phyloP scores from a whole-genome alignment of 176 grass and related monocot genomes.

The Dendrocalamus sinicus region DNA sequence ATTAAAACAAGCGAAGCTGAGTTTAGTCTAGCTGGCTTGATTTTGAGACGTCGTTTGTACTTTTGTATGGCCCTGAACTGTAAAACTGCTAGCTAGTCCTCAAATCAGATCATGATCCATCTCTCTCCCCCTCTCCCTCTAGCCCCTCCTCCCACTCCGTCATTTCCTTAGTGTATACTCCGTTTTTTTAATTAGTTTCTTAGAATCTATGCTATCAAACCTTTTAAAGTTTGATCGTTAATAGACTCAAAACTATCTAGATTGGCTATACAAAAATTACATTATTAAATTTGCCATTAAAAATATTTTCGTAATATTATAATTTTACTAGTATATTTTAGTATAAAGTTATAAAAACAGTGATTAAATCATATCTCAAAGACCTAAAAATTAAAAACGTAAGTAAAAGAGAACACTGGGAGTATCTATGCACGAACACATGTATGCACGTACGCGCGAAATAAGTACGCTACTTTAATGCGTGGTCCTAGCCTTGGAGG shows the following conservation, averaged over 20 bases:
- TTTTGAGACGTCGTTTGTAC: background rate
- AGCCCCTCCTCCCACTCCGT: background rate
- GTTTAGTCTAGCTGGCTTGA: background rate
- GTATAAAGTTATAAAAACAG: too few species aligned
- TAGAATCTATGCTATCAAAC: too few species aligned
- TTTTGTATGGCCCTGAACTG: background rate
- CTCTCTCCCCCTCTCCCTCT: background rate
- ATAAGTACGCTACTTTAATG: conserved; percentile 45
- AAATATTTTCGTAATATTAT: too few species aligned
- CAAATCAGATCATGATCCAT: background rate
- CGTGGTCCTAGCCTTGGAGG: conserved; percentile 15
- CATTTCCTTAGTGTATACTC: background rate
- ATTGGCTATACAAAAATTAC: too few species aligned
- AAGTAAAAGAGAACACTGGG: background rate
- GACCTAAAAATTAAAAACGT: too few species aligned
- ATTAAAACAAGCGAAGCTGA: background rate
- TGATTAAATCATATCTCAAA: too few species aligned
- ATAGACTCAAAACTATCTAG: too few species aligned
- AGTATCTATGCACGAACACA: background rate
- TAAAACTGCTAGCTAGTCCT: background rate
- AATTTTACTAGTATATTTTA: too few species aligned
- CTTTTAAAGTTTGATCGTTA: too few species aligned
- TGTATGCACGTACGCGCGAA: background rate
- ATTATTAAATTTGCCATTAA: too few species aligned
- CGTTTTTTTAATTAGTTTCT: too few species aligned